A percentile compares a stretch with the other conserved stretches of the same genome.
phyloP scores from a whole-genome alignment of 1,284 basidiomycete species.

The Flammula alnicola region DNA sequence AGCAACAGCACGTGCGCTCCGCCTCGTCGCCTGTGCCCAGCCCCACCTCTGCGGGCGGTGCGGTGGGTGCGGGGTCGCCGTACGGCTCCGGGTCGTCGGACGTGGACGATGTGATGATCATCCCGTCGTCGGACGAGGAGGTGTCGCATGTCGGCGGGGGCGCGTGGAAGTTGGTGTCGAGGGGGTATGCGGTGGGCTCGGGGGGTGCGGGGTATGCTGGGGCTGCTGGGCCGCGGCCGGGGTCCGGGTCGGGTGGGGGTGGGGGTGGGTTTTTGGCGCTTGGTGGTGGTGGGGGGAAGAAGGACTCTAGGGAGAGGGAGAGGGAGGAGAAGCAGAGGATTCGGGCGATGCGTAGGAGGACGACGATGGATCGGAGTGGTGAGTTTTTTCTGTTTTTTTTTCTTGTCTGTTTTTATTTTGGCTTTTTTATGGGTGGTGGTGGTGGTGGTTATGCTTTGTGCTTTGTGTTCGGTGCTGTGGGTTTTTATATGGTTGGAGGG shows the following conservation, averaged over 20 bases:
- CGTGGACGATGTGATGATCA: slow-evolving; percentile 36
- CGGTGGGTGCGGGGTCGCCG: slow-evolving; percentile 10
- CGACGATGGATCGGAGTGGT: slow-evolving; percentile 60
- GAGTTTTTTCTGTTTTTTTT: slow-evolving; percentile 28
- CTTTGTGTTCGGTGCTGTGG: no score
- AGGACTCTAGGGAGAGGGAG: slow-evolving; percentile 23
- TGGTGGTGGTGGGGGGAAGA: slow-evolving; percentile 31
- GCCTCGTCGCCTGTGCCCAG: slow-evolving; percentile 5
- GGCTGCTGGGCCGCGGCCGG: background rate
- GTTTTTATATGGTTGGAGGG: no score
- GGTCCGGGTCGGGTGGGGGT: background rate
- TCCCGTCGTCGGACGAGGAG: slow-evolving; percentile 51
- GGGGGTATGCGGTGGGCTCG: slow-evolving; percentile 1
- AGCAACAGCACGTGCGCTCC: no score
- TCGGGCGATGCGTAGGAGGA: slow-evolving; percentile 55
- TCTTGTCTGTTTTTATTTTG: no score
- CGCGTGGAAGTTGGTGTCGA: slow-evolving; percentile 51
- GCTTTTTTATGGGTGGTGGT: no score
- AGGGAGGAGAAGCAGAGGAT: slow-evolving; percentile 35
- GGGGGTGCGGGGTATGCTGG: slow-evolving; percentile 1
- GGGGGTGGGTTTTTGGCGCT: slow-evolving; percentile 23
- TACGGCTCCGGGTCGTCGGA: slow-evolving; percentile 27
- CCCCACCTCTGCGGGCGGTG: background rate
- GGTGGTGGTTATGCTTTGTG: no score
- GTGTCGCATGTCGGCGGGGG: slow-evolving; percentile 38